phyloP scores from a whole-genome alignment of 352 stramenopile species.

The Phytophthora cactorum region DNA sequence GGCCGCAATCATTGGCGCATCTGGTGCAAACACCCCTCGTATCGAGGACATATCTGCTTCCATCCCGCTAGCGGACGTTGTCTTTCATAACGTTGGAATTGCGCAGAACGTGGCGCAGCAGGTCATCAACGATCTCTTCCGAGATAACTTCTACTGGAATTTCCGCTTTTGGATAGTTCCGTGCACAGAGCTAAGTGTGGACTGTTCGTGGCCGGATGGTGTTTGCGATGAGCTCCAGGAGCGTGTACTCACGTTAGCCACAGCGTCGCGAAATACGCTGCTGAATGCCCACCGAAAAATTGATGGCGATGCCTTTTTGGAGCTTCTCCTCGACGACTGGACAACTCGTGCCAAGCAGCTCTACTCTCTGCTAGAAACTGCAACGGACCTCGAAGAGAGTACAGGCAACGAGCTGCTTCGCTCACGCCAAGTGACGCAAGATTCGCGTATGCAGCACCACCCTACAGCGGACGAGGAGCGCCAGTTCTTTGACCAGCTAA shows the following conservation, averaged over 20 bases:
- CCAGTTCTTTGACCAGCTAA: conserved; percentile 56
- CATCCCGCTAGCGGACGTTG: conserved; percentile 45
- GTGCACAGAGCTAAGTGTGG: conserved; percentile 62
- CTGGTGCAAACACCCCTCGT: conserved; percentile 27
- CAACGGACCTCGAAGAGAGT: conserved; percentile 65
- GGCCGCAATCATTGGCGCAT: conserved; percentile 19
- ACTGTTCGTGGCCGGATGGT: conserved; percentile 53
- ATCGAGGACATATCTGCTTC: conserved; percentile 33
- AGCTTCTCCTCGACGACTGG: conserved; percentile 70
- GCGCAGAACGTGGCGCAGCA: conserved; percentile 58
- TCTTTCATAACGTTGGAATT: conserved; percentile 79
- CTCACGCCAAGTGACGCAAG: conserved; percentile 45
- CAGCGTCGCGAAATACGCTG: conserved; percentile 56
- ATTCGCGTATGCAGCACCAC: conserved; percentile 44
- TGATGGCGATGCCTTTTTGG: conserved; percentile 74
- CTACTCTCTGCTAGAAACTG: conserved; percentile 52
- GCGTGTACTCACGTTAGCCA: conserved; percentile 44
- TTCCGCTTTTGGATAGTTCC: conserved; percentile 75
- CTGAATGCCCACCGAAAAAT: conserved; percentile 74
- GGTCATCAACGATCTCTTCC: conserved; percentile 73
- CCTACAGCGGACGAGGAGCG: conserved; percentile 46
- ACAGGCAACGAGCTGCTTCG: conserved; percentile 33
- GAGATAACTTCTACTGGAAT: conserved; percentile 81
- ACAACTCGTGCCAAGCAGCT: conserved; percentile 59
- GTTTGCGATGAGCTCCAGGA: conserved; percentile 75